Evolutionary conservation across 768 basidiomycete species (phyloP).

Genomic region (Boletus sp.): DNA sequence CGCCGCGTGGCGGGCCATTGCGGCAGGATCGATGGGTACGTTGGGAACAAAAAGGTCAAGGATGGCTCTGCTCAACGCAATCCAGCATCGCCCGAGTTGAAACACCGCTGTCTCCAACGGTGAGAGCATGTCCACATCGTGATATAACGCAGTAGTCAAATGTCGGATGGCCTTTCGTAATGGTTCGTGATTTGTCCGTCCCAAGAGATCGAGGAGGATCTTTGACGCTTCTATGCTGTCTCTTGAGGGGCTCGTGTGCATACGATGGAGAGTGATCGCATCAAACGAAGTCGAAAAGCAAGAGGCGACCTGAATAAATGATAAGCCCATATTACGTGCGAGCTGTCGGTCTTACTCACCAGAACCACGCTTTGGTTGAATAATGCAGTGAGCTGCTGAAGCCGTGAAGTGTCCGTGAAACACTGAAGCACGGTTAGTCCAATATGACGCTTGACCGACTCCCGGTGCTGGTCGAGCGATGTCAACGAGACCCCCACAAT

Average conservation of each 20-base stretch:
- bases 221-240: conserved; percentile 20
- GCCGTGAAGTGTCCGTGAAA: conserved; percentile 36
- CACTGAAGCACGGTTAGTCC: conserved; percentile 41
- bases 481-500: conserved; percentile 39
- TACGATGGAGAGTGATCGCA: conserved; percentile 14
- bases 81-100: conserved; percentile 52
- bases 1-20: conserved; percentile 48
- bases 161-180: conserved; percentile 36
- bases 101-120: conserved; percentile 27
- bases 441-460: conserved; percentile 38
- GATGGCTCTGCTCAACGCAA: conserved; percentile 57
- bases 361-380: conserved; percentile 41
- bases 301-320: conserved; percentile 37
- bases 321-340: conserved; percentile 4
- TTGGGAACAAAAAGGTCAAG: conserved; percentile 79
- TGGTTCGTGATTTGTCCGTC: conserved; percentile 32
- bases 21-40: conserved; percentile 83
- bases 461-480: conserved; percentile 39
- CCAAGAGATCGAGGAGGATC: conserved; percentile 32
- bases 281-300: conserved; percentile 46
- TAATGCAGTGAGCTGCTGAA: conserved; percentile 41
- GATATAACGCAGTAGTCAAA: conserved; percentile 28
- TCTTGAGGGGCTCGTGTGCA: conserved; percentile 4
- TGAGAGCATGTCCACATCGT: conserved; percentile 14
- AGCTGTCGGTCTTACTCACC: conserved; percentile 33